Base-by-base conservation (phyloP, 2,329 filamentous ascomycete species). In the Paracamarosporium sp. region DNA sequence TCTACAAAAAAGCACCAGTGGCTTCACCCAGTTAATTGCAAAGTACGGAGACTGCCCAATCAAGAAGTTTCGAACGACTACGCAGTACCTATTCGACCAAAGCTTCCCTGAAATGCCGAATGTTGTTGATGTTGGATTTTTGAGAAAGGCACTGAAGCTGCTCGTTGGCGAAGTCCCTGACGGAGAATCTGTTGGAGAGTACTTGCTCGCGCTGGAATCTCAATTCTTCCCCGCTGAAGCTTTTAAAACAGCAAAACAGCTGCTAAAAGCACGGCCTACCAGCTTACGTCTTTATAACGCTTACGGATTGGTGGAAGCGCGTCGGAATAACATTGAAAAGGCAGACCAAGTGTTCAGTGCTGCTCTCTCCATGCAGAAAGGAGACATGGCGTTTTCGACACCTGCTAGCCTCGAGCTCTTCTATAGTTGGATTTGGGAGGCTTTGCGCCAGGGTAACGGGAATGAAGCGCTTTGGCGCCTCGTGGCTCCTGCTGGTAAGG, bases 281-380 rank as follows among this genome's bases (percentile, higher is more conserved):
- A 89, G 87, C 64, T 73, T 91, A 3, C 79, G 82, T 13, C 79
- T 97, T 0, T 97, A 96, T 76, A 90, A 92, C 64, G 86, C 88
- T 0, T 96, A 94, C 69, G 91, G 90, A 0, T 77, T 92, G 13
- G 86, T 92, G 3, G 91, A 96, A 74, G 82, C 78, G 63, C 79
- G 80, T 1, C 83, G 83, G 28, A 85, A 82, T 0, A 88, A 89
- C 24, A 64, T 71, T 1, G 81, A 85, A 0, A 79, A 86, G 45
- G 88, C 90, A 4, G 78, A 82, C 22, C 87, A 86, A 50, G 87
- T 95, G 0, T 85, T 94, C 66, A 73, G 81, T 1, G 89, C 89
- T 1, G 88, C 91, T 1, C 79, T 92, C n/a, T 80, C 80, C 2
- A 85, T 88, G 81, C 81, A 78, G 53, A 69, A 70, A n/a, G 76